Evolutionary conservation across 2,329 filamentous ascomycete species (phyloP).

Genomic region (Fusarium irregulare): DNA sequence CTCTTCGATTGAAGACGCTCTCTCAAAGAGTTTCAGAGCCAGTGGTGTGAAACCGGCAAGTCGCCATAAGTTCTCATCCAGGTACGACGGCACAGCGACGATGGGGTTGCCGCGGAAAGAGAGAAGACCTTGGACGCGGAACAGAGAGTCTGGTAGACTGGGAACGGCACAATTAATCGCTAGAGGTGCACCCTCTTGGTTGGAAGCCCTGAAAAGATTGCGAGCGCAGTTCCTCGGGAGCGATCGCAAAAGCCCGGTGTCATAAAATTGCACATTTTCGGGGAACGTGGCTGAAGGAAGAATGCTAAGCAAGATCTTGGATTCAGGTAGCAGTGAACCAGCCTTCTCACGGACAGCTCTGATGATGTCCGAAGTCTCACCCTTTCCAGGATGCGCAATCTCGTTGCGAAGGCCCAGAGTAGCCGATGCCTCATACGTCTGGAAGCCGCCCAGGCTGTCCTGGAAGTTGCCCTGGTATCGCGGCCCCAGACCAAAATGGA

Average conservation of each 20-base stretch:
- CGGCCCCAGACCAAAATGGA: slow-evolving; percentile 89
- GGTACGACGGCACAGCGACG: slow-evolving; percentile 80
- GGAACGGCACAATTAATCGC: slow-evolving; percentile 90
- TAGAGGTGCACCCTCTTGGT: slow-evolving; percentile 73
- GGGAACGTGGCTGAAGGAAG: slow-evolving; percentile 83
- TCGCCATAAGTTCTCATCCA: slow-evolving; percentile 94
- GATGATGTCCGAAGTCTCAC: slow-evolving; percentile 91
- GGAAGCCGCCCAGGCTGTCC: slow-evolving; percentile 93
- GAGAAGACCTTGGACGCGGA: slow-evolving; percentile 81
- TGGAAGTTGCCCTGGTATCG: slow-evolving; percentile 97
- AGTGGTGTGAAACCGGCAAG: slow-evolving; percentile 91
- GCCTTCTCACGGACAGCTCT: slow-evolving; percentile 88
- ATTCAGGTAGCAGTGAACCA: slow-evolving; percentile 82
- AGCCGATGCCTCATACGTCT: slow-evolving; percentile 95
- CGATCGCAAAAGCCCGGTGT: slow-evolving; percentile 79
- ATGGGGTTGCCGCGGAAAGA: slow-evolving; percentile 86
- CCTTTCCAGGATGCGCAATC: slow-evolving; percentile 86
- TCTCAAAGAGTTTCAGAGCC: slow-evolving; percentile 84
- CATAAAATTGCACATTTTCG: slow-evolving; percentile 81
- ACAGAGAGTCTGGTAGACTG: slow-evolving; percentile 88
- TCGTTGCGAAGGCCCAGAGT: slow-evolving; percentile 92
- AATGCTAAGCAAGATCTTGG: slow-evolving; percentile 83
- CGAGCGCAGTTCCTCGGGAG: slow-evolving; percentile 79
- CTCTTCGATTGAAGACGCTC: slow-evolving; percentile 75
- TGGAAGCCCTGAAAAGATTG: slow-evolving; percentile 59